Evolutionary conservation across 106 monocot genomes (phyloP), one percentile per base, ranked within the genome.

Genomic region (Dactylorhiza incarnata): DNA sequence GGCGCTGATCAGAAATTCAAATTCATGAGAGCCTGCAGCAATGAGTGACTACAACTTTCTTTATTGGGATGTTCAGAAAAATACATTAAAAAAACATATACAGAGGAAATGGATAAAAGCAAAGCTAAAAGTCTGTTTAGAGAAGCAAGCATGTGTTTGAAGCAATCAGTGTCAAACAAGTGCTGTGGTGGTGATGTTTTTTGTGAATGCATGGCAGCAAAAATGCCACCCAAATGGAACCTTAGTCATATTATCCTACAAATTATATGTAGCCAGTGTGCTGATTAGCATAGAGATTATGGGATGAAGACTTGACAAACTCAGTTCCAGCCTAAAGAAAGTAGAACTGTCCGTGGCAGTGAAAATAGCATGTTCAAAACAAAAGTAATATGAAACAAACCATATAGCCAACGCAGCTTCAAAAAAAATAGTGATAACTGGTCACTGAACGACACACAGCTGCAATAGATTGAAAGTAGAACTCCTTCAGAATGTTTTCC

Each of bases 401-500:
- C 65, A 20, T 24, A 3, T 26, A 26, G 65, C 25, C 12, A 65
- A 11, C 29, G 13, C 26, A 29, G 65, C 29, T 65, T 29, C 12
- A 13, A 65, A 65, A 26, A 65, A 37, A 11, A 65, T n/a, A n/a
- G n/a, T n/a, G n/a, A n/a, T n/a, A n/a, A n/a, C n/a, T n/a, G n/a
- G n/a, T n/a, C n/a, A n/a, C n/a, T n/a, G n/a, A n/a, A n/a, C n/a
- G n/a, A n/a, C n/a, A n/a, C n/a, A n/a, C n/a, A n/a, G n/a, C 23
- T 69, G 66, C 8, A 88, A 58, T 94, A 94, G 61, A 90, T 82
- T 71, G 86, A 94, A 45, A 94, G n/a, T n/a, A n/a, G n/a, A n/a
- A n/a, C n/a, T n/a, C 88, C 78, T 90, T 94, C 48, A 94, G 78
- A 54, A 78, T 81, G 69, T 55, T 78, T 70, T 94, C 94, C 94